Base-by-base conservation (phyloP, 345 rosid genomes). In the Lumnitzera littorea region DNA sequence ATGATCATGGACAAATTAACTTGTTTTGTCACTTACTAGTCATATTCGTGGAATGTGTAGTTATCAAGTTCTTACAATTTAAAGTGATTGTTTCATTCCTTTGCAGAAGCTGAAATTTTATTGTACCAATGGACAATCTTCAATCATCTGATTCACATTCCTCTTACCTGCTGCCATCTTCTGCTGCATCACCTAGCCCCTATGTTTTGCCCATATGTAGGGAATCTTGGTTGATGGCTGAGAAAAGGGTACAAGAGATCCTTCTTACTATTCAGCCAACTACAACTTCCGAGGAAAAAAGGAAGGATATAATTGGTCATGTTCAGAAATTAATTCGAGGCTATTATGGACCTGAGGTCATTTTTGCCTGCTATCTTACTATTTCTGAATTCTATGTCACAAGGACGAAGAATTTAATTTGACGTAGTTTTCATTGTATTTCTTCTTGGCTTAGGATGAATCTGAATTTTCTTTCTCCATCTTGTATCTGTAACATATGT, bases 181-280 rank as follows among this genome's bases (percentile, higher is more conserved):
- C 80, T 24, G 66, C 82, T 63, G 66, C 82, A 58, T 62, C 76
- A 58, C 75, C 65, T 63, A 64, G 57, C 65, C 62, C 20, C 7
- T 58, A 64, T 41, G 76, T 80, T 36, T 69, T 83, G 62, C 65
- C 78, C 56, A 61, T 82, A 69, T 84, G 81, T 60, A 50, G 48
- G 6, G 94, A 89, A 46, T 76, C 76, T 31, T 89, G 94, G 96
- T 61, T 65, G 63, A 58, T 84, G 73, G 88, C 91, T 54, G 98
- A 92, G 74, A 66, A 77, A 57, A 89, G 96, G 74, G 78, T 67
- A 73, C 74, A 69, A 53, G 98, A 92, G 76, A 85, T 92, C 70
- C 74, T 92, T 47, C 70, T 70, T 69, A 60, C 63, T 55, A 78
- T 89, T 62, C 95, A 85, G 74, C 96, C 96, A 14, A 57, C 75